Evolutionary conservation across 805 yeast genomes (phyloP).

Genomic region (Candida coleopterorum): DNA sequence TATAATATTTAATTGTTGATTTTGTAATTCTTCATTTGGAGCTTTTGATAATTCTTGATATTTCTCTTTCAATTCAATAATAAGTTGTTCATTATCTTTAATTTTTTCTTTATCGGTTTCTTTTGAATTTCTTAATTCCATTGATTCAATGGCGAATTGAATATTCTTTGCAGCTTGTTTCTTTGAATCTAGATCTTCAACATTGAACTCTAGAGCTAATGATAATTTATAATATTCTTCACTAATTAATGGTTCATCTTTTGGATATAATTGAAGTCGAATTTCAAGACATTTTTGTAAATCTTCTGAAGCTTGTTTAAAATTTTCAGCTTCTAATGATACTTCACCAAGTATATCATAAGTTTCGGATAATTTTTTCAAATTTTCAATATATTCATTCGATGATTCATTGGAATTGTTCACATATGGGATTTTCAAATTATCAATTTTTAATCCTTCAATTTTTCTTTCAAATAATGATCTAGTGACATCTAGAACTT

Average conservation of each 20-base stretch:
- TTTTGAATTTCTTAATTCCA: conserved; percentile 38
- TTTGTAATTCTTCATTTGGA: conserved; percentile 46
- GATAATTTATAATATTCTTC: conserved; percentile 82
- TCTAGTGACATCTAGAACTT: conserved; percentile 73
- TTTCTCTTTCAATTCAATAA: conserved; percentile 54
- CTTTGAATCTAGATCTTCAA: conserved; percentile 46
- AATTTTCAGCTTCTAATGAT: conserved; percentile 84
- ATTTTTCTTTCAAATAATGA: conserved; percentile 49
- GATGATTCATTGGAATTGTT: conserved; percentile 24
- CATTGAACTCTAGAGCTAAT: conserved; percentile 67
- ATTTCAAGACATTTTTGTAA: conserved; percentile 53
- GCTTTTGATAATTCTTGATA: conserved; percentile 50
- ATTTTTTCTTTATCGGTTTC: conserved; percentile 37
- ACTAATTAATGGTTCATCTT: conserved; percentile 54
- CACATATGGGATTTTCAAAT: conserved; percentile 24
- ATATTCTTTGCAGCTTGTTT: conserved; percentile 52
- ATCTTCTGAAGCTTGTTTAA: conserved; percentile 71
- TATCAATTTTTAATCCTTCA: conserved; percentile 1
- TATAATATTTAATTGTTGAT: conserved; percentile 49
- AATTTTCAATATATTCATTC: conserved; percentile 30
- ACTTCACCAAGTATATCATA: conserved; percentile 85
- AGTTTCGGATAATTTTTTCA: conserved; percentile 62
- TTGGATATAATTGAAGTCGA: conserved; percentile 47
- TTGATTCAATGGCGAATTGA: conserved; percentile 43
- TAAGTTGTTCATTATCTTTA: conserved; percentile 40